These are phyloP conservation scores for Colletotrichum sp. DNA, from an alignment of 2,329 filamentous ascomycete genomes.

Conservation along the genomic window DNA sequence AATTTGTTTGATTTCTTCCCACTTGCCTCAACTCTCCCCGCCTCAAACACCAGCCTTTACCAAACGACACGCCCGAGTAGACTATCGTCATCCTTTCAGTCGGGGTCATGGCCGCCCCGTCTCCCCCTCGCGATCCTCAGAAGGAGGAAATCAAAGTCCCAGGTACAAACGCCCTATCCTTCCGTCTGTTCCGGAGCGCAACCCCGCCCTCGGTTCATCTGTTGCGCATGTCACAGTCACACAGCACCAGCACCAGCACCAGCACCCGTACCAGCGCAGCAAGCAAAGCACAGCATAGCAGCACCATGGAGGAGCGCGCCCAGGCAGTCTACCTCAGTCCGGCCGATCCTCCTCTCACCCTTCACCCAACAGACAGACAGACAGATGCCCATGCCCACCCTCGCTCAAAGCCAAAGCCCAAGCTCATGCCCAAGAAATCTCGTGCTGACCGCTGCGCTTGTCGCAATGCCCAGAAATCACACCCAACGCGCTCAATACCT, in stretches of 20 bases:
- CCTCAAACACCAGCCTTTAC: not conserved
- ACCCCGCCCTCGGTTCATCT: slow-evolving; percentile 23
- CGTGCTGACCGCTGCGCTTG: slow-evolving; percentile 16
- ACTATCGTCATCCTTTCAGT: not conserved
- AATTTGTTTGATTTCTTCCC: slow-evolving; percentile 17
- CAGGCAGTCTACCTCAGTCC: not conserved
- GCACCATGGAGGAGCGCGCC: not conserved
- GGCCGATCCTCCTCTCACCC: not conserved
- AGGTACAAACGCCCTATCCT: slow-evolving; percentile 16
- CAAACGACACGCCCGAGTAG: not conserved
- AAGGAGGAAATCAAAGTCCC: not conserved
- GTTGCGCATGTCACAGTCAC: slow-evolving; percentile 21
- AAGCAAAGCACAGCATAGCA: not conserved
- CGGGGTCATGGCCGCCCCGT: slow-evolving; percentile 8
- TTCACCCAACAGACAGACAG: not conserved
- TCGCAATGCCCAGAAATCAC: slow-evolving; percentile 20
- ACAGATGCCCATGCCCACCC: not conserved
- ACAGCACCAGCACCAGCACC: not conserved
- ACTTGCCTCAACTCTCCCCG: slow-evolving; percentile 5
- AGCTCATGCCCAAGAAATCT: not conserved
- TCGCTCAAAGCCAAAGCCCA: not conserved
- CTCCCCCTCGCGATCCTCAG: slow-evolving; percentile 1
- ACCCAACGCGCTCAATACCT: not conserved
- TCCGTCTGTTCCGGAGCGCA: slow-evolving; percentile 21
- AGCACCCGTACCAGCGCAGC: not conserved